These are phyloP conservation scores for Yarrowia yakushimensis DNA, from an alignment of 805 yeast genomes.

Conservation along the genomic window DNA sequence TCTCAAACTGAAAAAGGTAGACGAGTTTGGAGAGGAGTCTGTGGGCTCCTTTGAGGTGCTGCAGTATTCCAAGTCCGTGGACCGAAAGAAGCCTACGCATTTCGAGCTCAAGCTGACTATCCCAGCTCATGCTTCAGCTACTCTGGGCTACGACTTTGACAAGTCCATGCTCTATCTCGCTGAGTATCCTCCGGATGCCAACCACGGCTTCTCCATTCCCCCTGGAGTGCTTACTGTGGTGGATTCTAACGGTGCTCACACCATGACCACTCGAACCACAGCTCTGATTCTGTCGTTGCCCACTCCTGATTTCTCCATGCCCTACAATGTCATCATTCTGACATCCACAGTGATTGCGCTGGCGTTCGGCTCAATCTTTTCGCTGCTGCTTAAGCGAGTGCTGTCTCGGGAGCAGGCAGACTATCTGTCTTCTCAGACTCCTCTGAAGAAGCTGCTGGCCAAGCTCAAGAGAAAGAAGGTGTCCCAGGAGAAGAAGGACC, in stretches of 20 bases:
- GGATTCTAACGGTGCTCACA: slow-evolving; percentile 29
- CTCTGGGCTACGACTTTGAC: slow-evolving; percentile 75
- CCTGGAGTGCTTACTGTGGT: slow-evolving; percentile 76
- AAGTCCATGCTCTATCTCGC: slow-evolving; percentile 78
- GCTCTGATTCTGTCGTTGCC: slow-evolving; percentile 84
- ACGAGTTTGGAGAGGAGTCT: slow-evolving; percentile 24
- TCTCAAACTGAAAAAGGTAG: slow-evolving; percentile 41
- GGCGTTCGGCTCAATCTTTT: slow-evolving; percentile 82
- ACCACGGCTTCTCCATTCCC: slow-evolving; percentile 93
- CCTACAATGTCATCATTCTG: slow-evolving; percentile 91
- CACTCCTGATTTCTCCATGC: slow-evolving; percentile 98
- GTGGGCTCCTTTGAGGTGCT: slow-evolving; percentile 47
- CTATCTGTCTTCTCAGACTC: slow-evolving; percentile 15
- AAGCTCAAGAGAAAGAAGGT: slow-evolving; percentile 13
- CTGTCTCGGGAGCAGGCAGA: slow-evolving; percentile 64
- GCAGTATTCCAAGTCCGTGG: slow-evolving; percentile 71
- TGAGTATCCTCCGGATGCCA: slow-evolving; percentile 99
- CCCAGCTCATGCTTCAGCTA: slow-evolving; percentile 61
- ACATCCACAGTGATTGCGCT: slow-evolving; percentile 92
- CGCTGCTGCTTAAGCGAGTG: slow-evolving; percentile 67
- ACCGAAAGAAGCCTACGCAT: slow-evolving; percentile 77
- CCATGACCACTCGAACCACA: slow-evolving; percentile 57
- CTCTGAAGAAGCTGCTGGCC: slow-evolving; percentile 16
- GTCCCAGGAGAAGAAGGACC: slow-evolving; percentile 20
- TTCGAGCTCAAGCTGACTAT: slow-evolving; percentile 62